phyloP scores from a whole-genome alignment of 768 basidiomycete species.

The Rossbeevera mucosa region DNA sequence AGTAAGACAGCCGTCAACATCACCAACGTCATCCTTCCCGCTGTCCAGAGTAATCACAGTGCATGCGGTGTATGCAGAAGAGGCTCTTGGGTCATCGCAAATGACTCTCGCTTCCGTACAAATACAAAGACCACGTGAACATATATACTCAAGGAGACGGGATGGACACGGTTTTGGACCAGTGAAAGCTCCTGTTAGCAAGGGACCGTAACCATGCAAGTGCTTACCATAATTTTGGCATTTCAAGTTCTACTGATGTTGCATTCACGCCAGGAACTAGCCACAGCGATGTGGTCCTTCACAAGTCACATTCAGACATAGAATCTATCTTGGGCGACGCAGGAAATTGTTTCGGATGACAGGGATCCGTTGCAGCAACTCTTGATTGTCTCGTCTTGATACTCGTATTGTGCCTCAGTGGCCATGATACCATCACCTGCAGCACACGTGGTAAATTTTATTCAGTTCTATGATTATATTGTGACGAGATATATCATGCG shows the following conservation, averaged over 20 bases:
- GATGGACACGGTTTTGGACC: not conserved
- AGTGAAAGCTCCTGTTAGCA: not conserved
- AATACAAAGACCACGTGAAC: not conserved
- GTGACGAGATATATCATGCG: not conserved
- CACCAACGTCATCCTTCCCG: not conserved
- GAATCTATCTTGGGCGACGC: not conserved
- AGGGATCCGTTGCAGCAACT: not conserved
- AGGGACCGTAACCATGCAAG: not conserved
- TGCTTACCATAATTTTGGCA: no score
- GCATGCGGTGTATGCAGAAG: no score
- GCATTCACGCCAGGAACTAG: no score
- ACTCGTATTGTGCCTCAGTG: no score
- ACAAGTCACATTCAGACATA: not conserved
- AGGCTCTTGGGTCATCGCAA: not conserved
- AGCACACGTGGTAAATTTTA: no score
- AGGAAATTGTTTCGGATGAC: not conserved
- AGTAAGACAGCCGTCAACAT: not conserved
- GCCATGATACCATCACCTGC: no score
- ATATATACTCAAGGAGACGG: not conserved
- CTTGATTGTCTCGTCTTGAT: not conserved
- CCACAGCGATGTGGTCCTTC: no score
- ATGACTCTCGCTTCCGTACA: not conserved
- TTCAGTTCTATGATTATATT: not conserved
- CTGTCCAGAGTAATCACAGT: no score
- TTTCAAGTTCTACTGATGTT: no score